These are phyloP conservation scores for Taiozyma sp. DNA, from an alignment of 1,139 yeast species.

Conservation along the genomic window DNA sequence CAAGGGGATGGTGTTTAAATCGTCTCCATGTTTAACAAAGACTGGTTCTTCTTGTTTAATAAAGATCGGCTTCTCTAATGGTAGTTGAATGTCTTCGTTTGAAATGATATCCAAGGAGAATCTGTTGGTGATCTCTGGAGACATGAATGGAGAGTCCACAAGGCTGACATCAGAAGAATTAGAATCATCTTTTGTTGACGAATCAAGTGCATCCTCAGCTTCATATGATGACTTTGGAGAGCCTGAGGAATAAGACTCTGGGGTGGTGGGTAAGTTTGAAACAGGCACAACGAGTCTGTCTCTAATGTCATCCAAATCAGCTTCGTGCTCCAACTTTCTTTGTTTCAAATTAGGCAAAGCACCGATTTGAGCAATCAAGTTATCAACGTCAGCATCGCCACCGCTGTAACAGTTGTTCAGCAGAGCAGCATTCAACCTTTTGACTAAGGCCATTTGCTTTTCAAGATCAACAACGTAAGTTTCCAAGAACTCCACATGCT, in stretches of 20 bases:
- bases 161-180: conserved; percentile 7
- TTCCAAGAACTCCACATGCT: conserved; percentile 85
- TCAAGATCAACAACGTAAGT: conserved; percentile 50
- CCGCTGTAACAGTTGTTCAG: conserved; percentile 12
- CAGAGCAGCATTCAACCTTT: conserved; percentile 12
- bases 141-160: conserved; percentile 7
- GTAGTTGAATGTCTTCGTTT: conserved; percentile 1
- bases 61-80: not conserved
- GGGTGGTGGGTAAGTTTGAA: conserved; percentile 20
- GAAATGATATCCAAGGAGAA: conserved; percentile 21
- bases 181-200: conserved; percentile 12
- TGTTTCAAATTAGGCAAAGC: conserved; percentile 19
- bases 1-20: conserved; percentile 4
- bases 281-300: conserved; percentile 1
- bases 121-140: conserved; percentile 15
- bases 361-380: conserved; percentile 8
- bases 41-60: conserved; percentile 5
- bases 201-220: conserved; percentile 14
- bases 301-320: conserved; percentile 12
- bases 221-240: conserved; percentile 15
- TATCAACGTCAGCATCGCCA: conserved; percentile 19
- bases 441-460: conserved; percentile 21
- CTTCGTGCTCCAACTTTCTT: conserved; percentile 15
- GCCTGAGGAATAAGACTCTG: conserved; percentile 18
- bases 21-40: conserved; percentile 14